Base-by-base conservation (phyloP, 441 rosid species). In the Adansonia rubrostipa region DNA sequence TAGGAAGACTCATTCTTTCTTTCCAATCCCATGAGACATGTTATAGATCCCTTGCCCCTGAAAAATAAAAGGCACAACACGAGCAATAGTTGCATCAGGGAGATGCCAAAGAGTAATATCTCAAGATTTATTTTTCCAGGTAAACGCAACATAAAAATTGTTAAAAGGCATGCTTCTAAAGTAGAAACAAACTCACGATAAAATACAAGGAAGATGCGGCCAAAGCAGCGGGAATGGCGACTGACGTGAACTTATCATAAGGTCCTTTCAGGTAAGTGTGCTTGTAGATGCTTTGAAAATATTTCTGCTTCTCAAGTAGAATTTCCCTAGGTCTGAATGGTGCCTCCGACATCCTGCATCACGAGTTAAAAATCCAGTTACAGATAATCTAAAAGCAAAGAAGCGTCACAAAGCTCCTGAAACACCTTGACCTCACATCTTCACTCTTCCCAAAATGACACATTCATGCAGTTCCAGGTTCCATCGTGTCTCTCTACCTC, bases 21-120 rank as follows among this genome's bases (percentile, higher is more conserved):
- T 96, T 67, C 97, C 93, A 74, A 92, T 92, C 74, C 98, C 99
- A 70, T 92, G 89, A 3, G 98, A 84, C 99, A 93, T 86, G 81
- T 92, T 92, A 83, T 96, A 96, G 88, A 93, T 85, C 36, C 98
- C 97, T 24, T 89, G 92, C 36, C 93, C 99, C 99, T 95, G 89
- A 69, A 76, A 70, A 70, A 73, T 36, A 56, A 80, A 62, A 5
- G 62, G 14, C 6, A 54, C 53, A 7, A 74, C 51, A 44, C 54
- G 22, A 42, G 71, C 20, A 17, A 63, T 24, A 13, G 8, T 15
- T 72, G 9, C 58, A 67, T n/a, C 17, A 64, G 5, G 1, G 9
- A 1, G 14, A 13, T 0, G 62, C 3, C 24, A 22, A 44, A 58
- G 47, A 47, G 7, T 4, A 24, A 4, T 22, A 20, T 48, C 47